phyloP scores from a whole-genome alignment of 371 early-diverging fungal genomes.

The Mortierella sp. region DNA sequence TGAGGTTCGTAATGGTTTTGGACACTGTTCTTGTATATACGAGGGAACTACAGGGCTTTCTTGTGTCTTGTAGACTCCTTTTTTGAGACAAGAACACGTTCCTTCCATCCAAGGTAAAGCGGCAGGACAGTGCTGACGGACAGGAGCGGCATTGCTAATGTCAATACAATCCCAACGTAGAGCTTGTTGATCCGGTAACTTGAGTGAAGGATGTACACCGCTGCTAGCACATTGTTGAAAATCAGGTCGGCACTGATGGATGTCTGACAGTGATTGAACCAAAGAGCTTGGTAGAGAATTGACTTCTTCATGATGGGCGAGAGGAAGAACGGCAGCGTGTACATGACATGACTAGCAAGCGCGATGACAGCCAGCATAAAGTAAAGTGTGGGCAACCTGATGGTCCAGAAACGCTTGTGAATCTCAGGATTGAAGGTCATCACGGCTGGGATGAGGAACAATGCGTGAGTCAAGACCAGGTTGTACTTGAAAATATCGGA shows the following conservation, averaged over 20 bases:
- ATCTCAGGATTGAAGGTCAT: conserved; percentile 36
- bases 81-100: conserved; percentile 28
- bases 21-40: too few species aligned
- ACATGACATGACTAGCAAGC: conserved; percentile 31
- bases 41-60: conserved; percentile 15
- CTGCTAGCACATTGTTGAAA: conserved; percentile 46
- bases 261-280: conserved; percentile 52
- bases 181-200: conserved; percentile 26
- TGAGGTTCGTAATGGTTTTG: too few species aligned
- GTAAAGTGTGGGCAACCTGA: conserved; percentile 35
- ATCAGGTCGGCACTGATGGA: conserved; percentile 52
- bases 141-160: conserved; percentile 52
- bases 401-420: conserved; percentile 24
- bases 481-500: conserved; percentile 29
- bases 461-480: conserved; percentile 37
- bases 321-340: conserved; percentile 34
- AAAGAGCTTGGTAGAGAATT: conserved; percentile 33
- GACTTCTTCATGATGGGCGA: conserved; percentile 40
- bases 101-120: conserved; percentile 57
- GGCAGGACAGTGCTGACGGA: conserved; percentile 64
- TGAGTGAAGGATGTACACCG: conserved; percentile 40
- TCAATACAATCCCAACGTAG: conserved; percentile 20
- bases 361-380: conserved; percentile 34
- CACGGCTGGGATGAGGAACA: conserved; percentile 40
- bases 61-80: conserved; percentile 8